Evolutionary conservation across 176 grass and related monocot species (phyloP).

Genomic region (Triticum monococcum): DNA sequence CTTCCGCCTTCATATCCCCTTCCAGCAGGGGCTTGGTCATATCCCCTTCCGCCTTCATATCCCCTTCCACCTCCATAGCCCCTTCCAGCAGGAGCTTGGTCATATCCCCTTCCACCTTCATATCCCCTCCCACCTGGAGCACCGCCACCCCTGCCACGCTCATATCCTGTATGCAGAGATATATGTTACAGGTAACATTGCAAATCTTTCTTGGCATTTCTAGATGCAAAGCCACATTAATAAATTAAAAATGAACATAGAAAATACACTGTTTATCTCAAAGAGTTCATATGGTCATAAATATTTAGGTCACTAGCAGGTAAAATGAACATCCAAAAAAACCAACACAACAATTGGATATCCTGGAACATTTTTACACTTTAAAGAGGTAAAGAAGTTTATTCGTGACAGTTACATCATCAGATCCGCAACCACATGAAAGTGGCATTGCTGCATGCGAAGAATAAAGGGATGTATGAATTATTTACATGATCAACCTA

Average conservation of each 20-base stretch:
- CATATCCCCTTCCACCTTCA: conserved; percentile 38
- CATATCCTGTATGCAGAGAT: conserved; percentile 31
- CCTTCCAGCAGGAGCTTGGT: not conserved
- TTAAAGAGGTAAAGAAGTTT: not conserved
- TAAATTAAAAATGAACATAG: not conserved
- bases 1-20: not conserved
- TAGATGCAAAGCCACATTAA: not conserved
- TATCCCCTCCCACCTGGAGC: conserved; percentile 36
- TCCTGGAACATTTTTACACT: not conserved
- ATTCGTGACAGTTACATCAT: not conserved
- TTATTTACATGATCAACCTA: not conserved
- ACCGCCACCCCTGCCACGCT: conserved; percentile 46
- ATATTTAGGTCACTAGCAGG: not conserved
- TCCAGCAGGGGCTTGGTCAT: not conserved
- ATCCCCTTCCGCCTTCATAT: not conserved
- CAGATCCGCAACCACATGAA: not conserved
- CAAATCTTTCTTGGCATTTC: too few species aligned
- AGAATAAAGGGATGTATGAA: not conserved
- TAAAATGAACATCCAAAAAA: not conserved
- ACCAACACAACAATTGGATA: not conserved
- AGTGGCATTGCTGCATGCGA: not conserved
- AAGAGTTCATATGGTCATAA: not conserved
- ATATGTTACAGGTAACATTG: not conserved
- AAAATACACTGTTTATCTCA: not conserved
- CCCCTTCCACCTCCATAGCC: not conserved